These are phyloP conservation scores for Pleurozium schreberi DNA, from an alignment of 225 moss, liverwort and hornwort species.

Conservation along the genomic window DNA sequence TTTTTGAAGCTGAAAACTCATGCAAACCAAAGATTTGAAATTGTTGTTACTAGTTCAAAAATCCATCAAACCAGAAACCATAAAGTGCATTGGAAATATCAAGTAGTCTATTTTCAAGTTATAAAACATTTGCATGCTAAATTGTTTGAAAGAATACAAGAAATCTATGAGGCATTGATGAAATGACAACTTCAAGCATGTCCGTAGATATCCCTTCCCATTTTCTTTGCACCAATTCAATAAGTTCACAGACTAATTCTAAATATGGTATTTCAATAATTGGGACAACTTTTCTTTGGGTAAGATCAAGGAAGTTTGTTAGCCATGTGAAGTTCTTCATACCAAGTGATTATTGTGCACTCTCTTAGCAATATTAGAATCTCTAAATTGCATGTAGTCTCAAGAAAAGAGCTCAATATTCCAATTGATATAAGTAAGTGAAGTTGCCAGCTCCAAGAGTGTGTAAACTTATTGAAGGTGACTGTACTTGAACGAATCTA, in stretches of 20 bases:
- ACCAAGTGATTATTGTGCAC: background rate
- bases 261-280: background rate
- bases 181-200: background rate
- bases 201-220: background rate
- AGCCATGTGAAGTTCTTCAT: background rate
- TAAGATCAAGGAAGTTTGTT: background rate
- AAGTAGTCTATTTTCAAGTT: background rate
- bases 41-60: background rate
- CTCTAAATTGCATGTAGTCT: background rate
- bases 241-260: background rate
- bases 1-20: background rate
- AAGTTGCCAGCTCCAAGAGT: background rate
- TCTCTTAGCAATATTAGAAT: background rate
- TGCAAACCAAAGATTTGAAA: background rate
- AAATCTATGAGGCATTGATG: background rate
- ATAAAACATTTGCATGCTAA: background rate
- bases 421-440: background rate
- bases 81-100: background rate
- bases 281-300: background rate
- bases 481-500: background rate
- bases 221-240: background rate
- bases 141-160: too few species aligned
- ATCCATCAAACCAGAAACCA: background rate
- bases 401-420: background rate
- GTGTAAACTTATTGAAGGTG: background rate